phyloP scores from a whole-genome alignment of 2,329 filamentous ascomycete species.

The Aspergillus niger region DNA sequence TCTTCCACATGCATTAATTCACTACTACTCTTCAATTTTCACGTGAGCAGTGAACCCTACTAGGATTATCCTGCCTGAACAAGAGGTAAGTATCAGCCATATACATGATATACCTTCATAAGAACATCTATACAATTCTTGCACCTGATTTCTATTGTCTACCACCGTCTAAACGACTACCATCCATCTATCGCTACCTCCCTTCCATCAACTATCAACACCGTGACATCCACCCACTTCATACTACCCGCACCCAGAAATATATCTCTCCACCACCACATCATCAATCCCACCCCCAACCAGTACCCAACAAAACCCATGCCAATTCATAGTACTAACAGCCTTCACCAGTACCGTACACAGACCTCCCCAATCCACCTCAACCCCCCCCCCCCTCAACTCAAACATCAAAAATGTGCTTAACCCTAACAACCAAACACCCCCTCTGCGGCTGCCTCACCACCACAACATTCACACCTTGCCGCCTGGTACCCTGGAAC shows the following conservation, averaged over 20 bases:
- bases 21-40: not conserved
- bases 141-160: not conserved
- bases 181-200: not conserved
- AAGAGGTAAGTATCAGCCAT: not conserved
- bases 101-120: no score
- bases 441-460: constrained; percentile 28
- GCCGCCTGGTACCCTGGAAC: not conserved
- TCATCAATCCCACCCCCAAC: no score
- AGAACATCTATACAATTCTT: not conserved
- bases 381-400: not conserved
- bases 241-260: no score
- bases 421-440: constrained; percentile 20
- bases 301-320: no score
- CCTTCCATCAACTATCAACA: no score
- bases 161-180: no score
- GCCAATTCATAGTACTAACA: no score
- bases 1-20: not conserved
- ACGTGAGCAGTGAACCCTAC: constrained; percentile 9
- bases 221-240: no score
- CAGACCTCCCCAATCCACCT: no score
- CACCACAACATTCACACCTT: not conserved
- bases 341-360: no score
- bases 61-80: not conserved
- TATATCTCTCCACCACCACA: no score
- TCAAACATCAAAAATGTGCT: constrained; percentile 21